These are phyloP conservation scores for Arachis stenosperma DNA, from an alignment of 306 rosid species.

Conservation along the genomic window DNA sequence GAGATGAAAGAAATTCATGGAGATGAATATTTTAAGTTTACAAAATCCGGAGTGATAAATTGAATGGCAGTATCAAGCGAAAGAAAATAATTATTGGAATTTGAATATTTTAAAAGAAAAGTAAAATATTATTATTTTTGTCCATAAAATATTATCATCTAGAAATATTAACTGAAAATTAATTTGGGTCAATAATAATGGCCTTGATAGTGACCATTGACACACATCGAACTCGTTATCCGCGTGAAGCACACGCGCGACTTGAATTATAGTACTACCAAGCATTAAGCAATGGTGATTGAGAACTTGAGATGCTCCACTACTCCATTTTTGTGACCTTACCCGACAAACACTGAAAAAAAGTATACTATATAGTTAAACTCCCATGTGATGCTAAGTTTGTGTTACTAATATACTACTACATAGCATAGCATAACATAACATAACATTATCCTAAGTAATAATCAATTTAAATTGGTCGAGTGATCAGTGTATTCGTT, in stretches of 20 bases:
- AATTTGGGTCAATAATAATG: slow-evolving; percentile 36
- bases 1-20: no score
- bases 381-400: neutral
- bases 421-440: neutral
- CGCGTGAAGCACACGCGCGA: slow-evolving; percentile 11
- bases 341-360: slow-evolving; percentile 39
- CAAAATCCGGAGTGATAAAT: no score
- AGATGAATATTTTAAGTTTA: no score
- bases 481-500: no score
- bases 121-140: no score
- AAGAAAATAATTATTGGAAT: no score
- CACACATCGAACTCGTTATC: slow-evolving; percentile 24
- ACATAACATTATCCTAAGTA: no score
- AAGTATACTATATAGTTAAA: slow-evolving; percentile 5
- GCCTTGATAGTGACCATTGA: neutral
- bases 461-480: no score
- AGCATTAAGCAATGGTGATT: neutral
- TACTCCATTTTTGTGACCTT: neutral
- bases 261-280: neutral
- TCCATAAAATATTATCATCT: neutral
- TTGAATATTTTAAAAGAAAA: no score
- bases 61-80: no score
- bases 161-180: neutral
- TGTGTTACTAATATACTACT: neutral
- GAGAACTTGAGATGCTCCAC: slow-evolving; percentile 5